Percentiles rank a stretch among this genome's conserved stretches.
Conservation (phyloP, 2,329 filamentous ascomycete genomes). For the Hawksworthiomyces lignivorus region DNA sequence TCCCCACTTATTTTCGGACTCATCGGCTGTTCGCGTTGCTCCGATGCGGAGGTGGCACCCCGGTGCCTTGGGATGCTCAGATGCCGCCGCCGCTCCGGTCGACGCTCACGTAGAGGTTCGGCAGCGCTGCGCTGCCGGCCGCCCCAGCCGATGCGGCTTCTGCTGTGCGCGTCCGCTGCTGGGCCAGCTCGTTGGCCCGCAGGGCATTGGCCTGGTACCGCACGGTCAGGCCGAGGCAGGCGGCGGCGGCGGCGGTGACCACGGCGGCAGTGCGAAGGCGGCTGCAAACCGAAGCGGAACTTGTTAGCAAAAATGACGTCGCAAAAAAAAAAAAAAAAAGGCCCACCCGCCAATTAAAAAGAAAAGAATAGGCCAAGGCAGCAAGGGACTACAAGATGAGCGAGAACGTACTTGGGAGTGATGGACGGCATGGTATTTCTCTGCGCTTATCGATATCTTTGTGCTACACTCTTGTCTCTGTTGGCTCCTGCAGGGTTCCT, state of each 20-base stretch:
- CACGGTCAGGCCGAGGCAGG: constrained; percentile 21
- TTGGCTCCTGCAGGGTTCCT: too few species aligned
- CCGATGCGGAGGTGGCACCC: too few species aligned
- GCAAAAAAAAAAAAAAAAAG: not conserved
- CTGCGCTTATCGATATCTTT: too few species aligned
- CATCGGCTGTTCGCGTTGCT: too few species aligned
- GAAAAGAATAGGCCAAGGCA: too few species aligned
- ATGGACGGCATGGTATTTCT: too few species aligned
- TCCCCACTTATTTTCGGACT: too few species aligned
- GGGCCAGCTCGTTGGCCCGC: constrained; percentile 34
- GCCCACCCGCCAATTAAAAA: too few species aligned
- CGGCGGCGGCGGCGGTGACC: constrained; percentile 23
- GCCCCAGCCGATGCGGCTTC: constrained; percentile 29
- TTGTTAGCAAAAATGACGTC: not conserved
- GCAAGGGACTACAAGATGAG: too few species aligned
- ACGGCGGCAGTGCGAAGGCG: constrained; percentile 31
- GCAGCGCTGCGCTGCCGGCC: constrained; percentile 1
- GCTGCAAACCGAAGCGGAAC: constrained; percentile 17
- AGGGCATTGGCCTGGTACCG: constrained; percentile 30
- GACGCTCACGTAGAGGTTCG: constrained; percentile 41
- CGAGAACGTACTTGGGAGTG: too few species aligned
- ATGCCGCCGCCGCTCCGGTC: constrained; percentile 43
- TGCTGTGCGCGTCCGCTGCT: constrained; percentile 29
- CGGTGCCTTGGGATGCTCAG: too few species aligned
- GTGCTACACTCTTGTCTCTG: too few species aligned